Conservation (phyloP, 2,329 filamentous ascomycete genomes). For the Fusarium subtropicale region DNA sequence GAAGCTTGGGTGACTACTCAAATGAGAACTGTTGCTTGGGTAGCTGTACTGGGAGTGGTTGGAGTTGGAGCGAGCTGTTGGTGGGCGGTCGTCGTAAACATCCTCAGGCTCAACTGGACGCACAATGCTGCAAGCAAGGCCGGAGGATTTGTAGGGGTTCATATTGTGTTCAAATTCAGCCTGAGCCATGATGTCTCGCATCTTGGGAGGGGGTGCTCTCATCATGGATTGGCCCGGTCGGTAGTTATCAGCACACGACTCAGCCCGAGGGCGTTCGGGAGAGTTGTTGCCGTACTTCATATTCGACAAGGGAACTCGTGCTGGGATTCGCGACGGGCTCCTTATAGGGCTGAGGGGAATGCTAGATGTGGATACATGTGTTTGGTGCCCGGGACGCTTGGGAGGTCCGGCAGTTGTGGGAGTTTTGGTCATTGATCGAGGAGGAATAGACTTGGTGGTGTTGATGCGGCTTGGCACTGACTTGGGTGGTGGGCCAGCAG, state of each 20-base stretch:
- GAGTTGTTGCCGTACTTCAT: constrained; percentile 81
- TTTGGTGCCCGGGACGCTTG: constrained; percentile 47
- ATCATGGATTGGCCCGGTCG: constrained; percentile 65
- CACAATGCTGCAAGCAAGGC: constrained; percentile 66
- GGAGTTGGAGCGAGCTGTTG: constrained; percentile 54
- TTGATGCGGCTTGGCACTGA: constrained; percentile 46
- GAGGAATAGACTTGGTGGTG: constrained; percentile 51
- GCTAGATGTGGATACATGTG: constrained; percentile 39
- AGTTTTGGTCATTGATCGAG: constrained; percentile 64
- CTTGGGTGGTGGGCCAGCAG: constrained; percentile 68
- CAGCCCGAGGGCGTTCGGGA: constrained; percentile 73
- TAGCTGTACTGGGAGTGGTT: constrained; percentile 52
- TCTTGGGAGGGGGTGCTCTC: constrained; percentile 85
- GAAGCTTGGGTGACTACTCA: constrained; percentile 47
- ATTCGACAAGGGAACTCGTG: constrained; percentile 75
- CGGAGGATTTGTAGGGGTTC: constrained; percentile 62
- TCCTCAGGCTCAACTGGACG: constrained; percentile 80
- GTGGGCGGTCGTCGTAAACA: constrained; percentile 77
- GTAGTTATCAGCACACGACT: constrained; percentile 59
- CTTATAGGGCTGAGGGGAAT: constrained; percentile 49
- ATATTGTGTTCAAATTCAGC: constrained; percentile 64
- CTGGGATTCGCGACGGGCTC: constrained; percentile 69
- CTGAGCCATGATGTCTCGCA: constrained; percentile 78
- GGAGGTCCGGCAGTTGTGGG: constrained; percentile 58
- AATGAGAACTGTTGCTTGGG: constrained; percentile 51